Conservation (phyloP, 1,284 basidiomycete species). For the Phaffia rhodozyma region DNA sequence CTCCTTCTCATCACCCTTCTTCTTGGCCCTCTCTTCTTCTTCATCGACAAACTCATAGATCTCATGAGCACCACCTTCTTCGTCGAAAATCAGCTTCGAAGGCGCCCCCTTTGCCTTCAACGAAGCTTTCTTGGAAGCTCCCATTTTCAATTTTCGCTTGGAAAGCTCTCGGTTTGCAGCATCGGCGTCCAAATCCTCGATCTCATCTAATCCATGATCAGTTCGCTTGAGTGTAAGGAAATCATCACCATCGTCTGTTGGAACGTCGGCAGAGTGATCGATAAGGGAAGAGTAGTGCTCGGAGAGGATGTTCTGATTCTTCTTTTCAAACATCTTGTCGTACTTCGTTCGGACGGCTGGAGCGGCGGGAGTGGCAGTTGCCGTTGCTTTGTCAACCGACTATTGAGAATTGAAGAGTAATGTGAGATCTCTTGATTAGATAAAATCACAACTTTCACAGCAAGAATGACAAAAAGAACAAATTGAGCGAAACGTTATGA, state of each 20-base stretch:
- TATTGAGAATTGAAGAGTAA: constrained; percentile 13
- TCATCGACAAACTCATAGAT: constrained; percentile 61
- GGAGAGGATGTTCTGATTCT: constrained; percentile 87
- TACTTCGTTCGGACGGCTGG: constrained; percentile 74
- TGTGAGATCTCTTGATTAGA: not conserved
- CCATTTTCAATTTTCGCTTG: constrained; percentile 56
- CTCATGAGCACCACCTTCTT: constrained; percentile 64
- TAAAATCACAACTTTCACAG: not conserved
- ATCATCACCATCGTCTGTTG: constrained; percentile 49
- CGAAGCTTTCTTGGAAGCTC: constrained; percentile 62
- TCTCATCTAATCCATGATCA: constrained; percentile 58
- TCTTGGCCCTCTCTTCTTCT: constrained; percentile 50
- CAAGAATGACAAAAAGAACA: not conserved
- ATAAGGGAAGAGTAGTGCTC: constrained; percentile 84
- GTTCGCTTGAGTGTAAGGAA: constrained; percentile 88
- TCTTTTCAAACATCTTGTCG: constrained; percentile 94
- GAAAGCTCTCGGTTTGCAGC: constrained; percentile 41
- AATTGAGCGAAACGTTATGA: not conserved
- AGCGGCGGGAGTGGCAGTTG: not conserved
- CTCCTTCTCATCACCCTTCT: constrained; percentile 49
- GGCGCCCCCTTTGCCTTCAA: constrained; percentile 51
- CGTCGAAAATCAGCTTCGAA: constrained; percentile 66
- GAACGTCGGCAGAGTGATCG: constrained; percentile 46
- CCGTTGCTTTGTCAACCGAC: constrained; percentile 14
- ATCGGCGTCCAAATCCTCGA: constrained; percentile 41